These are phyloP conservation scores for Eurotiales sp. DNA, from an alignment of 2,329 filamentous ascomycete genomes.

Conservation along the genomic window DNA sequence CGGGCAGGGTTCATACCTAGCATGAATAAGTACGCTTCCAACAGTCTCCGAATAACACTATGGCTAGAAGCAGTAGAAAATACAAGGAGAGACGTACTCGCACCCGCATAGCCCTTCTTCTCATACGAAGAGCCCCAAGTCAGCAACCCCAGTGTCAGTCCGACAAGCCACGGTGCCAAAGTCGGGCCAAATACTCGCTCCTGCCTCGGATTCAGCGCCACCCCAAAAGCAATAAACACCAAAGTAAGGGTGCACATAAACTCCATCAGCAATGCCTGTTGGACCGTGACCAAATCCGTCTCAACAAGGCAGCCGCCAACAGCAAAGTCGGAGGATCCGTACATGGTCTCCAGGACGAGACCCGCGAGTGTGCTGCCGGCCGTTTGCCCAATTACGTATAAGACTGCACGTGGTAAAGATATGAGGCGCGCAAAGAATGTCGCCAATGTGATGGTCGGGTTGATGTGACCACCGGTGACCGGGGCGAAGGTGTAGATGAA, in stretches of 20 bases:
- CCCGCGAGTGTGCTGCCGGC: slow-evolving; percentile 45
- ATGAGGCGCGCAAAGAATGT: slow-evolving; percentile 51
- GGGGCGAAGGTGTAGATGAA: slow-evolving; percentile 51
- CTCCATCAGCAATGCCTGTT: slow-evolving; percentile 48
- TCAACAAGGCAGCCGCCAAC: slow-evolving; percentile 41
- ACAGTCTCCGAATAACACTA: neutral
- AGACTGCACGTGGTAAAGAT: slow-evolving; percentile 45
- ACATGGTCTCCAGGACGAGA: slow-evolving; percentile 34
- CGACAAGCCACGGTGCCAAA: slow-evolving; percentile 48
- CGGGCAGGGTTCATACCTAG: slow-evolving; percentile 41
- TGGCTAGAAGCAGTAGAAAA: neutral
- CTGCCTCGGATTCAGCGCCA: slow-evolving; percentile 53
- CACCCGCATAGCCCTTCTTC: slow-evolving; percentile 41
- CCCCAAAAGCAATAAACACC: slow-evolving; percentile 50
- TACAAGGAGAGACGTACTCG: slow-evolving; percentile 23
- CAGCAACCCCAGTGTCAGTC: slow-evolving; percentile 36
- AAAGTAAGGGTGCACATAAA: slow-evolving; percentile 45
- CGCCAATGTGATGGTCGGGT: slow-evolving; percentile 52
- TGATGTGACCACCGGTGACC: slow-evolving; percentile 51
- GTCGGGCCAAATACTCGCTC: slow-evolving; percentile 48
- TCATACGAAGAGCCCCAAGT: slow-evolving; percentile 38
- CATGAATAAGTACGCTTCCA: slow-evolving; percentile 18
- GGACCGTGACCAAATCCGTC: slow-evolving; percentile 30
- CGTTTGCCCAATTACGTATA: slow-evolving; percentile 48
- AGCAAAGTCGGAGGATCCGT: slow-evolving; percentile 26